These are phyloP conservation scores for Fusarium subtropicale DNA, from an alignment of 2,329 filamentous ascomycete genomes.

Conservation along the genomic window DNA sequence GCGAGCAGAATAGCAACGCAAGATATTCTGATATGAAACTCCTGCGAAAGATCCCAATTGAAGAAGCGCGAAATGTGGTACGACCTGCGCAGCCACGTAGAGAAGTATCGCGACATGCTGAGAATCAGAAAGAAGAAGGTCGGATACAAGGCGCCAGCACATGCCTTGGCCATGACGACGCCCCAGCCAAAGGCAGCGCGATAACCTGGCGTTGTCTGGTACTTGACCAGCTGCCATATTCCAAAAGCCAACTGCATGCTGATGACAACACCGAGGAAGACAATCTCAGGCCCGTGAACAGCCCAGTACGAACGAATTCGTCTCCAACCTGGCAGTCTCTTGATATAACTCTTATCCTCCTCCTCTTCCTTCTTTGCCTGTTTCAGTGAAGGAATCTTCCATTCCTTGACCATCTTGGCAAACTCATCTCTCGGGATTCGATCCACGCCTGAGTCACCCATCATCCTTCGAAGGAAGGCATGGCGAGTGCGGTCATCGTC, in stretches of 20 bases:
- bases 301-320: conserved; percentile 65
- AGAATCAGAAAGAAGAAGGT: conserved; percentile 69
- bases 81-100: conserved; percentile 63
- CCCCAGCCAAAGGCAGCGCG: conserved; percentile 67
- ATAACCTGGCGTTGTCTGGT: conserved; percentile 58
- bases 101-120: conserved; percentile 68
- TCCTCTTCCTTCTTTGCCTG: conserved; percentile 61
- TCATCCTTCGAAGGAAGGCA: conserved; percentile 63
- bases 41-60: conserved; percentile 67
- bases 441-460: conserved; percentile 55
- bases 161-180: conserved; percentile 65
- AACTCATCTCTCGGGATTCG: conserved; percentile 62
- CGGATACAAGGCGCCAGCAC: conserved; percentile 66
- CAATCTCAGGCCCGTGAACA: conserved; percentile 64
- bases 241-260: conserved; percentile 62
- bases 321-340: conserved; percentile 58
- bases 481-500: conserved; percentile 58
- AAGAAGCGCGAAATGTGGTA: conserved; percentile 65
- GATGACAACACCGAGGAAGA: conserved; percentile 62
- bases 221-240: conserved; percentile 67
- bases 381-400: conserved; percentile 62
- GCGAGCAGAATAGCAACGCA: conserved; percentile 62
- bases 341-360: conserved; percentile 60
- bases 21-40: conserved; percentile 67
- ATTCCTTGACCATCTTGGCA: conserved; percentile 55